Conservation (phyloP, 371 early-diverging fungal species). For the Syncephalastrum sp. region DNA sequence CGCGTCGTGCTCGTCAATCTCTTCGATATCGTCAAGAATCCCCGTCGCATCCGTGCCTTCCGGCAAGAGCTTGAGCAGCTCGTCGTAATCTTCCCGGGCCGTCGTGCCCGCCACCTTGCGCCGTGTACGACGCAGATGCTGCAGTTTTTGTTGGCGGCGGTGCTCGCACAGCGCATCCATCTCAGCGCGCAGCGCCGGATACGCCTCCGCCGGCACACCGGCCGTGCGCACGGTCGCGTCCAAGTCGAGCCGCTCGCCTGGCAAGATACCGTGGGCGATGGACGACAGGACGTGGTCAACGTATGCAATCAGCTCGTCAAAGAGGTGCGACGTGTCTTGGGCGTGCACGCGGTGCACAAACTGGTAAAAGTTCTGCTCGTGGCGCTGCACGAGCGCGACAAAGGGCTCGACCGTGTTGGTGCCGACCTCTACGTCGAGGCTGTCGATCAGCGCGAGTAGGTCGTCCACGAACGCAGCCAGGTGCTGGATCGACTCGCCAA, state of each 20-base stretch:
- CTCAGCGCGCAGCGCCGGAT: conserved; percentile 14
- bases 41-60: conserved; percentile 24
- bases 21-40: conserved; percentile 35
- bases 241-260: conserved; percentile 17
- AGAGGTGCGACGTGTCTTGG: conserved; percentile 36
- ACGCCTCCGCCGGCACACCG: background rate
- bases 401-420: conserved; percentile 27
- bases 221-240: conserved; percentile 9
- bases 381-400: conserved; percentile 46
- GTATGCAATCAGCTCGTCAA: conserved; percentile 31
- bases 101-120: conserved; percentile 29
- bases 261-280: conserved; percentile 19
- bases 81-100: conserved; percentile 16
- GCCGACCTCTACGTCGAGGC: conserved; percentile 29
- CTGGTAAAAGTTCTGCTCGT: conserved; percentile 52
- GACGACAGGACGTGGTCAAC: conserved; percentile 23
- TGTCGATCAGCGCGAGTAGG: conserved; percentile 49
- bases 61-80: conserved; percentile 24
- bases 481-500: conserved; percentile 54
- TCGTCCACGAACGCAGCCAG: conserved; percentile 56
- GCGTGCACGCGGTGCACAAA: conserved; percentile 59
- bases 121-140: conserved; percentile 39
- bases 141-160: conserved; percentile 30
- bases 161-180: conserved; percentile 34
- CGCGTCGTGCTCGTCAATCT: conserved; percentile 21